Evolutionary conservation across 78 protist species (phyloP).

Genomic region (Dictyostelium capitatum): DNA sequence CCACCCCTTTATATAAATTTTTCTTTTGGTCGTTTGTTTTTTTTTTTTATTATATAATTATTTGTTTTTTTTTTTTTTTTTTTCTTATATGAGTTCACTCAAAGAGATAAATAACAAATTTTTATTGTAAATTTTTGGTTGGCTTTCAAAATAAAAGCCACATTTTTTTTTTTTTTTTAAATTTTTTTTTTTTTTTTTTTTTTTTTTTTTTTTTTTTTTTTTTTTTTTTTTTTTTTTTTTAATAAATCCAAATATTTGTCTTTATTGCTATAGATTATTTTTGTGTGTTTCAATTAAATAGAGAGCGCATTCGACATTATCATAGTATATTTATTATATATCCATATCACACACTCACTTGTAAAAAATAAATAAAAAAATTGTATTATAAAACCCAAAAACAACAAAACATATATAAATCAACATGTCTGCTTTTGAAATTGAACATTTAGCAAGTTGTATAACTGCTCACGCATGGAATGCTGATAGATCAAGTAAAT

Average conservation of each 20-base stretch:
- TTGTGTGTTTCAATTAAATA: not conserved
- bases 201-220: not conserved
- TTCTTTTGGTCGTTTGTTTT: no score
- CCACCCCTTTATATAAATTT: no score
- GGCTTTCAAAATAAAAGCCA: no score
- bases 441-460: constrained; percentile 71
- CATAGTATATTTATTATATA: no score
- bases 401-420: not conserved
- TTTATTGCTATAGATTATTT: not conserved
- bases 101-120: no score
- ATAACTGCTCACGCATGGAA: constrained; percentile 93
- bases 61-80: not conserved
- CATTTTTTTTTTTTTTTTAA: not conserved
- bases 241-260: not conserved
- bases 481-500: constrained; percentile 87
- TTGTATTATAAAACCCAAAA: constrained; percentile 15
- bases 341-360: not conserved
- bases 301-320: not conserved
- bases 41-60: no score
- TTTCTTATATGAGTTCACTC: no score
- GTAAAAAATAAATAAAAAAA: constrained; percentile 23
- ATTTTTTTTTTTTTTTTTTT: not conserved
- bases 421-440: constrained; percentile 69
- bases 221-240: not conserved
- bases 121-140: not conserved